phyloP scores from a whole-genome alignment of 1,284 basidiomycete species.

The Austropuccinia psidii region DNA sequence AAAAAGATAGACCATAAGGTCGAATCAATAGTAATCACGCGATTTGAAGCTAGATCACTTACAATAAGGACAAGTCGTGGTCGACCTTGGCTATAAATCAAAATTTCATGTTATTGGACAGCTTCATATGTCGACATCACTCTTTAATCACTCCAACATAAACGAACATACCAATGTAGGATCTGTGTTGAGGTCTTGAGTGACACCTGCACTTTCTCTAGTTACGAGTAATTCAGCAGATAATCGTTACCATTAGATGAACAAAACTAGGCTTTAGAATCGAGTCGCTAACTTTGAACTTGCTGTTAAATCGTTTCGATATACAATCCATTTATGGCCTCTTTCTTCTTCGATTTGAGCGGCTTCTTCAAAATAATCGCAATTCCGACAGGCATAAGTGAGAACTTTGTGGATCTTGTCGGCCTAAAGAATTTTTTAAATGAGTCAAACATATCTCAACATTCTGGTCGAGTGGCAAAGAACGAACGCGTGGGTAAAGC shows the following conservation, averaged over 20 bases:
- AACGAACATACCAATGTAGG: constrained; percentile 84
- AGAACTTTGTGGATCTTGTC: constrained; percentile 77
- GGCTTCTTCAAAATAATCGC: constrained; percentile 74
- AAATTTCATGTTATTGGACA: too few species aligned
- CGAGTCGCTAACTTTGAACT: constrained; percentile 69
- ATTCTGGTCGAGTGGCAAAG: background rate
- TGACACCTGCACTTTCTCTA: constrained; percentile 88
- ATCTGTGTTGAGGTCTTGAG: constrained; percentile 78
- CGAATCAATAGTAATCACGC: background rate
- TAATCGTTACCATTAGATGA: background rate
- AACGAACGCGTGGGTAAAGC: constrained; percentile 18
- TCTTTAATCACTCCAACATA: too few species aligned
- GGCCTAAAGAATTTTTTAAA: constrained; percentile 53
- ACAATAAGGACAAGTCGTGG: constrained; percentile 30
- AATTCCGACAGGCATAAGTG: constrained; percentile 89
- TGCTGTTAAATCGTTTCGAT: constrained; percentile 85
- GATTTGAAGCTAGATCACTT: background rate
- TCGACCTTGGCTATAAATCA: constrained; percentile 14
- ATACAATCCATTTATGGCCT: constrained; percentile 67
- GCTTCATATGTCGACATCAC: too few species aligned
- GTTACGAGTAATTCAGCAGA: background rate
- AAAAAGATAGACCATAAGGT: background rate
- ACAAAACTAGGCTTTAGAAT: constrained; percentile 9
- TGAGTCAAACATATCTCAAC: background rate
- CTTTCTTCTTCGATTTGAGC: constrained; percentile 46